Evolutionary conservation across 73 alveolate genomes (phyloP), one percentile per base, ranked within the genome.

Genomic region (Paramecium sonneborni): DNA sequence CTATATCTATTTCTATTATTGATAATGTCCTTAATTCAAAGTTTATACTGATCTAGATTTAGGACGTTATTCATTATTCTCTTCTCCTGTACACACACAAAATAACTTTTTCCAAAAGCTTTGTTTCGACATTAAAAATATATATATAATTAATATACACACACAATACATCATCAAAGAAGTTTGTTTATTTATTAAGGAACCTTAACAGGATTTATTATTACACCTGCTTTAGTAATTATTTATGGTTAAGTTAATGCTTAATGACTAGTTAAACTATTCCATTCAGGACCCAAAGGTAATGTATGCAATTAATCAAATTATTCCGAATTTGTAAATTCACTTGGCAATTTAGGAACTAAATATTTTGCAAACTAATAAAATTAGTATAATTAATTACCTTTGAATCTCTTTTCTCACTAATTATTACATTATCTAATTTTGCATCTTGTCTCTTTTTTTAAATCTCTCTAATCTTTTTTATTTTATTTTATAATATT

Each of bases 211-310:
- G 90, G 90, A 79, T 32, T 46, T 0, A 79, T 79, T 20, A 79
- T 32, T 12, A 46, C 41, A 0, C 90, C 90, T 21, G 90, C 90
- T 20, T 46, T 46, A 43, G 90, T 41, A 23, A 43, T 79, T 4
- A 79, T 41, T 79, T 43, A 37, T n/a, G 90, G 90, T 21, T 79
- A 8, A 18, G 55, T 46, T 23, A 79, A 79, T 11, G 30, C 41
- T 11, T 6, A 39, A 79, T 79, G 90, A 79, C 90, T 43, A 24
- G 41, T 41, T 26, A 79, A 12, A 79, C 90, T 79, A 37, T 79
- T 79, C 90, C 90, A 79, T 79, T 79, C 90, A 5, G 90, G 90
- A 23, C 90, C 90, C 5, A 79, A 12, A 21, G 55, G 41, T 12
- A 30, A 23, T 3, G 62, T 26, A 24, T 79, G 74, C 20, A 44